Evolutionary conservation across 768 basidiomycete genomes (phyloP).

Genomic region (Glaciozyma antarctica): DNA sequence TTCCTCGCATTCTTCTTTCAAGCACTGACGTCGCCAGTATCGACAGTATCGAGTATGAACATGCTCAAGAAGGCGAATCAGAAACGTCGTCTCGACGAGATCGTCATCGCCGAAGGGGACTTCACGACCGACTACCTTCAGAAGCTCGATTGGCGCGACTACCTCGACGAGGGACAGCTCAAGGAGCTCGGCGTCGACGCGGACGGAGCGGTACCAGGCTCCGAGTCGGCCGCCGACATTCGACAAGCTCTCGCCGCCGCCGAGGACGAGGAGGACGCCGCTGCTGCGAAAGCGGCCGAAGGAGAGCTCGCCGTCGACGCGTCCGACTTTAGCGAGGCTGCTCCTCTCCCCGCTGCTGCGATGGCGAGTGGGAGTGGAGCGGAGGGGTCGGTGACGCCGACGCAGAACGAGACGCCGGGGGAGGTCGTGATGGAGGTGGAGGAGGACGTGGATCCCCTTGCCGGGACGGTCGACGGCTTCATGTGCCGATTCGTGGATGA

Average conservation of each 20-base stretch:
- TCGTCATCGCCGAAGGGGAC: constrained; percentile 87
- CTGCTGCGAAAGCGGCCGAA: constrained; percentile 70
- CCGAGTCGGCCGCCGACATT: constrained; percentile 37
- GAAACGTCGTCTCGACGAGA: constrained; percentile 77
- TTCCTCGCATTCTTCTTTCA: background rate
- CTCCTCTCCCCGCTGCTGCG: background rate
- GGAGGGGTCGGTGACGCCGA: constrained; percentile 34
- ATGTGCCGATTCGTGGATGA: constrained; percentile 53
- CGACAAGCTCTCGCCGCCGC: constrained; percentile 67
- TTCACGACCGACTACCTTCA: constrained; percentile 50
- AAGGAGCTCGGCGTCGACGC: constrained; percentile 45
- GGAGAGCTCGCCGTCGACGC: constrained; percentile 73
- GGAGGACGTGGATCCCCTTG: constrained; percentile 46
- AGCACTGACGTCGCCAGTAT: constrained; percentile 53
- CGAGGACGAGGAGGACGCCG: constrained; percentile 78
- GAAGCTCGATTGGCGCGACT: constrained; percentile 65
- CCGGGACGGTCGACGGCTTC: constrained; percentile 70
- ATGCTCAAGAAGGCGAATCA: constrained; percentile 97
- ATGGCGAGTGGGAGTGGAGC: background rate
- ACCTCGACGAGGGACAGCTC: constrained; percentile 53
- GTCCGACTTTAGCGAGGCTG: constrained; percentile 35
- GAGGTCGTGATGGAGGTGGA: constrained; percentile 42
- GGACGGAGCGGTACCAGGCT: constrained; percentile 16
- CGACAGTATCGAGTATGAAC: constrained; percentile 90
- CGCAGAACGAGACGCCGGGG: constrained; percentile 42